Evolutionary conservation across 75 land plant genomes (phyloP).

Genomic region (Ceratopteris richardii): DNA sequence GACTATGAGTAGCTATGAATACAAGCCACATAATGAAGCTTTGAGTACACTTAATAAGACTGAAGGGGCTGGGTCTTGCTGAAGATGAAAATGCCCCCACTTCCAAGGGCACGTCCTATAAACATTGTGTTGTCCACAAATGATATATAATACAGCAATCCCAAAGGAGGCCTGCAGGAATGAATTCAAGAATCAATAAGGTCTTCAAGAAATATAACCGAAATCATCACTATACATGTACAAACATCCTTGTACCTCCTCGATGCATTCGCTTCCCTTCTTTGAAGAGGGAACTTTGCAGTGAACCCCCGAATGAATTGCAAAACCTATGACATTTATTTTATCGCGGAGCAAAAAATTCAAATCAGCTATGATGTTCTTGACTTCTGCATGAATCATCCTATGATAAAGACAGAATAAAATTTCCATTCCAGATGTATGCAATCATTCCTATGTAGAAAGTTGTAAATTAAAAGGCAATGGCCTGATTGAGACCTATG

Average conservation of each 20-base stretch:
- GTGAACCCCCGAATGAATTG: slow-evolving; percentile 60
- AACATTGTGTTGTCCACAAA: slow-evolving; percentile 81
- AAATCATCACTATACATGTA: no score
- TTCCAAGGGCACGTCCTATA: slow-evolving; percentile 80
- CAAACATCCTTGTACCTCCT: neutral
- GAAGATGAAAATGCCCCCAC: slow-evolving; percentile 85
- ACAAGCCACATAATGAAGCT: no score
- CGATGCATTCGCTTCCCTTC: slow-evolving; percentile 18
- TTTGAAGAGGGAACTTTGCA: slow-evolving; percentile 48
- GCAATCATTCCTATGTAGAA: no score
- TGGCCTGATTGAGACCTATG: no score
- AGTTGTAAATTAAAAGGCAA: no score
- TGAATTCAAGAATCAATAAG: no score
- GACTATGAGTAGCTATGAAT: no score
- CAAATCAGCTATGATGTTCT: no score
- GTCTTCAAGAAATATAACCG: no score
- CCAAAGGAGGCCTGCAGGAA: slow-evolving; percentile 47
- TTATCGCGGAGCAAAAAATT: neutral
- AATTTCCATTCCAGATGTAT: no score
- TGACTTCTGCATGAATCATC: no score
- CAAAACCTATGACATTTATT: slow-evolving; percentile 45
- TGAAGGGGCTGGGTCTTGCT: slow-evolving; percentile 62
- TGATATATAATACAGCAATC: slow-evolving; percentile 84
- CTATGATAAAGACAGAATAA: no score
- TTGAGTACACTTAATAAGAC: neutral